phyloP scores from a whole-genome alignment of 2,329 filamentous ascomycete genomes.

The Immersiporthe knoxdaviesiana region DNA sequence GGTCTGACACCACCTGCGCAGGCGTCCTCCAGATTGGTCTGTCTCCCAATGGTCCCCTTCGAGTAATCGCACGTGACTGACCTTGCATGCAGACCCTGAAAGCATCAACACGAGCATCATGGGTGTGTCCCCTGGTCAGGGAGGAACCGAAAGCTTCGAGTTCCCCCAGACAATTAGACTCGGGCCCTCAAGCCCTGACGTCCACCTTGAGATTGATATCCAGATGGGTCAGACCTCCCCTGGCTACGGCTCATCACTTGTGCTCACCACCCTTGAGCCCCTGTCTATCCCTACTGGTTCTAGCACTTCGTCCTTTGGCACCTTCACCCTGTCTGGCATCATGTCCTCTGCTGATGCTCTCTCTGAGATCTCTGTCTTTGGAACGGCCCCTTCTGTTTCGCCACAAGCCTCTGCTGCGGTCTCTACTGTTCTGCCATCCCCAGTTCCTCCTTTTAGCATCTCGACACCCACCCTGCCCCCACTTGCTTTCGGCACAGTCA shows the following conservation, averaged over 20 bases:
- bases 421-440: slow-evolving; percentile 16
- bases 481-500: neutral
- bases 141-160: slow-evolving; percentile 10
- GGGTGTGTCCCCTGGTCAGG: slow-evolving; percentile 6
- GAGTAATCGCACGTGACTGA: neutral
- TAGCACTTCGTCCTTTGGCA: slow-evolving; percentile 1
- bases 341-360: neutral
- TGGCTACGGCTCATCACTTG: neutral
- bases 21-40: slow-evolving; percentile 4
- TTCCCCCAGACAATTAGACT: slow-evolving; percentile 19
- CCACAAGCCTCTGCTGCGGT: slow-evolving; percentile 18
- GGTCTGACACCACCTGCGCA: neutral
- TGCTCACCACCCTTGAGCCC: slow-evolving; percentile 13
- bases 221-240: slow-evolving; percentile 16
- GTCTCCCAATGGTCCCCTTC: neutral
- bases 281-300: slow-evolving; percentile 3
- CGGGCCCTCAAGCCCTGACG: slow-evolving; percentile 9
- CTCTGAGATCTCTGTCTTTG: slow-evolving; percentile 16
- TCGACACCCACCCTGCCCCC: neutral
- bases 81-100: neutral
- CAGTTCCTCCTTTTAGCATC: slow-evolving; percentile 10
- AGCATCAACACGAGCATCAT: slow-evolving; percentile 8
- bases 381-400: neutral
- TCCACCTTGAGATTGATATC: slow-evolving; percentile 28
- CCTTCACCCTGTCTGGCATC: neutral